A percentile compares a stretch with the other conserved stretches of the same genome.
Conservation (phyloP, 2,329 filamentous ascomycete species). For the Aureobasidium sp. region DNA sequence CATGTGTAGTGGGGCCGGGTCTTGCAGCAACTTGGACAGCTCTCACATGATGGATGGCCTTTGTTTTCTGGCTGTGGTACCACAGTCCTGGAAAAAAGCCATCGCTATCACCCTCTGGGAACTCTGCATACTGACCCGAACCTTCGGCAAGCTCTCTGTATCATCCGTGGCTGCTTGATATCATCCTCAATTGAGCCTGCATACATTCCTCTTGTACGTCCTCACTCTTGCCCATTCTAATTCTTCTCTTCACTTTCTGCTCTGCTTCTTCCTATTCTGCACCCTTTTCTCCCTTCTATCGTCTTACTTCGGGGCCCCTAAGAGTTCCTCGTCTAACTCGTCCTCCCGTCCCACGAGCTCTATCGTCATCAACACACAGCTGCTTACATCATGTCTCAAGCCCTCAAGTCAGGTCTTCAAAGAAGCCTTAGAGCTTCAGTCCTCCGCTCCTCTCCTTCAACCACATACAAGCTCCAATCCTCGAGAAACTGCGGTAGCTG, state of each 20-base stretch:
- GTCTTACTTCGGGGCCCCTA: not conserved
- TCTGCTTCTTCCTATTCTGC: not conserved
- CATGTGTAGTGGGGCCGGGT: not conserved
- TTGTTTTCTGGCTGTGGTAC: slow-evolving; percentile 1
- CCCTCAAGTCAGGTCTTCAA: slow-evolving; percentile 3
- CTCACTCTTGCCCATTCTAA: not conserved
- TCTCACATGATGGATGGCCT: slow-evolving; percentile 1
- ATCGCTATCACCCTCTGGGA: not conserved
- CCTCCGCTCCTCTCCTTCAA: not conserved
- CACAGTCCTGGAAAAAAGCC: slow-evolving; percentile 8
- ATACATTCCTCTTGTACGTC: slow-evolving; percentile 9
- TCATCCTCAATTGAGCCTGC: slow-evolving; percentile 8
- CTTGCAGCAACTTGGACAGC: not conserved
- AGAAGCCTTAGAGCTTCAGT: slow-evolving; percentile 1
- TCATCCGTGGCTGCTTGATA: slow-evolving; percentile 5
- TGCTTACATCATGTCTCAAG: slow-evolving; percentile 8
- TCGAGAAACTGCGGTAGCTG: slow-evolving; percentile 8
- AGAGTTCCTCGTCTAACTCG: not conserved
- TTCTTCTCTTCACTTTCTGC: not conserved
- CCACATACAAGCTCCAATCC: slow-evolving; percentile 5
- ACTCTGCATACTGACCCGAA: not conserved
- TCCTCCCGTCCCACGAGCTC: not conserved
- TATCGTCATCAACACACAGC: not conserved
- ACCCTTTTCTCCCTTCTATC: not conserved
- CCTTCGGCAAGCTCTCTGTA: not conserved